phyloP scores from a whole-genome alignment of 23 red algal genomes.

The Gracilariopsis chorda region DNA sequence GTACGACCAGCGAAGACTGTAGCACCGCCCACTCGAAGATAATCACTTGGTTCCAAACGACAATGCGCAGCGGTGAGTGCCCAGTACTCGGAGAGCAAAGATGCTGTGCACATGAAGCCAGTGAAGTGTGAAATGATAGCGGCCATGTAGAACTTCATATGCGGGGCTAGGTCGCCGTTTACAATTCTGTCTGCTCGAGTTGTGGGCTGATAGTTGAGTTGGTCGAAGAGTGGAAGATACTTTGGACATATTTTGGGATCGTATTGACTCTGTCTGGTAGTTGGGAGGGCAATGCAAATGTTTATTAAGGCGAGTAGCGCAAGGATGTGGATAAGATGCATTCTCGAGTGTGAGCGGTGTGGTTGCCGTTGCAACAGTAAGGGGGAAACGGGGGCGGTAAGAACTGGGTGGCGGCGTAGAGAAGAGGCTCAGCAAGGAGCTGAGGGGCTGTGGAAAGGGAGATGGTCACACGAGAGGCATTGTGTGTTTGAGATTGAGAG shows the following conservation, averaged over 20 bases:
- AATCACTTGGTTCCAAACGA: neutral
- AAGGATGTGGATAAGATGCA: too few species aligned
- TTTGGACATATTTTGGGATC: neutral
- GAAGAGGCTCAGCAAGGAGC: too few species aligned
- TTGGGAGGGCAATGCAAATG: too few species aligned
- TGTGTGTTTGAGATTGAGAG: too few species aligned
- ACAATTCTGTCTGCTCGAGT: neutral
- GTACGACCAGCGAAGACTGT: neutral
- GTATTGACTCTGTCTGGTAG: too few species aligned
- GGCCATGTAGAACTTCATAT: neutral
- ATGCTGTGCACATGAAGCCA: conserved; percentile 31
- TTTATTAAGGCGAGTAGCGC: too few species aligned
- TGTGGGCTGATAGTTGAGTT: neutral
- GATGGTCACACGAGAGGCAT: too few species aligned
- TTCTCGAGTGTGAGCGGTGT: too few species aligned
- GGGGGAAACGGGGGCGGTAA: too few species aligned
- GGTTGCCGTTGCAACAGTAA: too few species aligned
- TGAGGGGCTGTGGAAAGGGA: too few species aligned
- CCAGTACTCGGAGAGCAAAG: conserved; percentile 42
- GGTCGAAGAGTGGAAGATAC: neutral
- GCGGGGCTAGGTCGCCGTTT: neutral
- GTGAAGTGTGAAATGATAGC: neutral
- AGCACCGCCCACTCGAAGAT: neutral
- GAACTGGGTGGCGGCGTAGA: too few species aligned
- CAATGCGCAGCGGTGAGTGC: conserved; percentile 73